Evolutionary conservation across 2,329 filamentous ascomycete genomes (phyloP), one percentile per base, ranked within the genome.

Genomic region (Exophiala sp.): DNA sequence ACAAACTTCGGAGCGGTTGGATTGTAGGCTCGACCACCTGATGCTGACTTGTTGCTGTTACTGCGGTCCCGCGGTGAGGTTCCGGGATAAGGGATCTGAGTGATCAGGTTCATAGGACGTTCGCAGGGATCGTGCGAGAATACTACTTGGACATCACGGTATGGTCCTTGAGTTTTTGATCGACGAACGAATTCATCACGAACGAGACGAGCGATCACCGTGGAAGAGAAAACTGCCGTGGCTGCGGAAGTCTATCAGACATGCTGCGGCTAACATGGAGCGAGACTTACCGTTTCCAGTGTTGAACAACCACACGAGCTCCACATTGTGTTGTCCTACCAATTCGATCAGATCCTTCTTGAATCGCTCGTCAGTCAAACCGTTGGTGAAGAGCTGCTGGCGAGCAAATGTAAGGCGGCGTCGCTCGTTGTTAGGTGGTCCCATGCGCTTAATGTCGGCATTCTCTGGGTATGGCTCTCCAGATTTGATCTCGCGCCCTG

Each of bases 221-320:
- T 68, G 43, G 58, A 56, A 14, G 66, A 65, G 58, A 70, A 70
- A 32, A 68, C 64, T 5, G 64, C 66, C 34, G 67, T 70, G 13
- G 67, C 67, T 69, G 34, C 13, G 27, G 19, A n/a, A 10, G 24
- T 38, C 44, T 32, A 41, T 43, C 46, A 53, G 22, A 43, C 23
- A 29, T 34, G 23, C 16, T 29, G 32, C 34, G 9, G 16, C 16
- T 8, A 38, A 38, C 23, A 39, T 19, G 27, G 21, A 24, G 18
- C 21, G 7, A 42, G 8, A 60, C 67, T 60, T 60, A 71, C 68
- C 69, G 46, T 71, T 71, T 6, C 69, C 69, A 48, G 64, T 63
- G 47, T 71, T 71, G 54, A 70, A 71, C 4, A 68, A 61, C 66
- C 67, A 71, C 13, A 68, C 58, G 47, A 70, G 63, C 46, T 71